phyloP scores from a whole-genome alignment of 169 alveolate genomes.

The Plasmodium ovale region DNA sequence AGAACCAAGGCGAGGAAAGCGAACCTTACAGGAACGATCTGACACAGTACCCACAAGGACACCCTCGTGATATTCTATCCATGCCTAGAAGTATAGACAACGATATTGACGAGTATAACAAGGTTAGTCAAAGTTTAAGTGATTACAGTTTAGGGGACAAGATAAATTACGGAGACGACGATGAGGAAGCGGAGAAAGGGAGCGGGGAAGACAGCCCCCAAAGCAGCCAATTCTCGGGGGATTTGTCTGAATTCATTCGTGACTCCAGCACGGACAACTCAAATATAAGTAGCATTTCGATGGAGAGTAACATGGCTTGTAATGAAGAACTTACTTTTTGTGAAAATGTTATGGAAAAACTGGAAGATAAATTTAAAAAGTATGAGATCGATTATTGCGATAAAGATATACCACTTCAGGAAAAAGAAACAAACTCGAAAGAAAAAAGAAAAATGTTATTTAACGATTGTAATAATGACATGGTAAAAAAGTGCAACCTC shows the following conservation, averaged over 20 bases:
- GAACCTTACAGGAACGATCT: too few relatives aligned
- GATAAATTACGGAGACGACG: neutral
- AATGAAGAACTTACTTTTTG: conserved; percentile 6
- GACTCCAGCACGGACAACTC: neutral
- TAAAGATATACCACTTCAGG: neutral
- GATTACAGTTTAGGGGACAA: neutral
- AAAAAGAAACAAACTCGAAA: neutral
- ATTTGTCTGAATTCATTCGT: neutral
- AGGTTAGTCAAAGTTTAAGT: neutral
- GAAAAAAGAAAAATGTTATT: neutral
- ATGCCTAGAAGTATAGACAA: neutral
- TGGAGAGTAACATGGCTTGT: neutral
- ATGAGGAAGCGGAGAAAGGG: neutral
- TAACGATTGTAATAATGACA: neutral
- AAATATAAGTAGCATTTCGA: neutral
- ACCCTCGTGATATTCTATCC: neutral
- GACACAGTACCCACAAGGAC: too few relatives aligned
- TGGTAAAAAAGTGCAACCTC: neutral
- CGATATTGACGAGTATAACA: neutral
- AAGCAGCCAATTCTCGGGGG: neutral
- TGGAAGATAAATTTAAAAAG: neutral
- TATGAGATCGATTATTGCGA: conserved; percentile 12
- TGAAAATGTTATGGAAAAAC: conserved; percentile 31
- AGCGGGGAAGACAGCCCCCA: neutral
- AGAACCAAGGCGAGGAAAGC: too few relatives aligned